These are phyloP conservation scores for Vicia faba DNA, from an alignment of 306 rosid genomes.

Conservation along the genomic window DNA sequence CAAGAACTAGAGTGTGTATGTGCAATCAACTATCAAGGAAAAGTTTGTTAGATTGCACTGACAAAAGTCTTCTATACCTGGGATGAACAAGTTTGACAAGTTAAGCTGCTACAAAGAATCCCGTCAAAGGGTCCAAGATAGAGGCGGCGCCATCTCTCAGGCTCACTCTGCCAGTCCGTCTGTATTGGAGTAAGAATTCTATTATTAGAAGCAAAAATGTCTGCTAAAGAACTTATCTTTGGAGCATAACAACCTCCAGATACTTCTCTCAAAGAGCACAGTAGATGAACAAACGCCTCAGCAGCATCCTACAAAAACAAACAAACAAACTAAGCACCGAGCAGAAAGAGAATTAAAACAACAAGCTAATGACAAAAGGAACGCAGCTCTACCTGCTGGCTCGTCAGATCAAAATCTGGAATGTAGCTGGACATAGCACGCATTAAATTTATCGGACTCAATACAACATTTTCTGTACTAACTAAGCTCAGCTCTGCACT, in stretches of 20 bases:
- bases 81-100: slow-evolving; percentile 84
- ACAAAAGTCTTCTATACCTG: slow-evolving; percentile 56
- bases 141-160: slow-evolving; percentile 71
- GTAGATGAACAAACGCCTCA: slow-evolving; percentile 86
- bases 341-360: slow-evolving; percentile 31
- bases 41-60: slow-evolving; percentile 13
- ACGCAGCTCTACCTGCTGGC: slow-evolving; percentile 65
- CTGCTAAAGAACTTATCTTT: slow-evolving; percentile 61
- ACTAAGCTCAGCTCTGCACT: slow-evolving; percentile 58
- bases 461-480: slow-evolving; percentile 47
- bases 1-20: not conserved
- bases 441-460: slow-evolving; percentile 72
- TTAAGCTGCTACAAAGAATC: slow-evolving; percentile 80
- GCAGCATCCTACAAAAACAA: slow-evolving; percentile 80
- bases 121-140: slow-evolving; percentile 94
- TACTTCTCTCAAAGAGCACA: slow-evolving; percentile 81
- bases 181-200: slow-evolving; percentile 62
- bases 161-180: slow-evolving; percentile 53
- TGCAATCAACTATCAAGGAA: not conserved
- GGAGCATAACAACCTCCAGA: slow-evolving; percentile 63
- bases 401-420: slow-evolving; percentile 78
- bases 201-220: slow-evolving; percentile 58
- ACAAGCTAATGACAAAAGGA: slow-evolving; percentile 11
- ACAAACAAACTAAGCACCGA: slow-evolving; percentile 21
- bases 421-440: slow-evolving; percentile 63